A percentile compares a stretch with the other conserved stretches of the same genome.
phyloP scores from a whole-genome alignment of 2,329 filamentous ascomycete genomes.

The Penicillium sp. region DNA sequence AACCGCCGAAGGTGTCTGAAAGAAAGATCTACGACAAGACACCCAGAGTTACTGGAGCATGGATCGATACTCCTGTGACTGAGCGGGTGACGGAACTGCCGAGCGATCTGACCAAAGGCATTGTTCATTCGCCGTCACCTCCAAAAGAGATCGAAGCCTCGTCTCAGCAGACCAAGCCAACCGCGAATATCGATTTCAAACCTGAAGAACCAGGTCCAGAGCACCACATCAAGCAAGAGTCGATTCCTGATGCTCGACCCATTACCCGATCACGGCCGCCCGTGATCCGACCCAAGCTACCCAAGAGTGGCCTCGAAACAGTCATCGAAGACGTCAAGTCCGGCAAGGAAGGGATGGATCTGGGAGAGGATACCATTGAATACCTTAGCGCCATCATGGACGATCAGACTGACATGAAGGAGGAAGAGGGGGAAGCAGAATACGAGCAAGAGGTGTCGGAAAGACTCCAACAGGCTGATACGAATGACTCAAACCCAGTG shows the following conservation, averaged over 20 bases:
- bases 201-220: background rate
- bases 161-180: background rate
- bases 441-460: constrained; percentile 31
- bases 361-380: constrained; percentile 45
- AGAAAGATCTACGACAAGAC: constrained; percentile 41
- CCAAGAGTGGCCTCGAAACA: constrained; percentile 41
- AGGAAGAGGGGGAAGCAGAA: constrained; percentile 29
- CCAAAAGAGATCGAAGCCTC: constrained; percentile 6
- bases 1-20: constrained; percentile 29
- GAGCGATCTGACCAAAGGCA: constrained; percentile 25
- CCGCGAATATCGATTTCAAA: background rate
- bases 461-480: constrained; percentile 20
- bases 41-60: constrained; percentile 44
- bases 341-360: constrained; percentile 34
- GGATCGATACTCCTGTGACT: constrained; percentile 46
- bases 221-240: background rate
- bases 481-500: constrained; percentile 20
- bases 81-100: constrained; percentile 29
- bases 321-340: constrained; percentile 41
- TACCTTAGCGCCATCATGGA: constrained; percentile 43
- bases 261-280: constrained; percentile 19
- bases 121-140: constrained; percentile 15
- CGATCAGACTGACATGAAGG: constrained; percentile 26
- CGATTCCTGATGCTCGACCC: constrained; percentile 2
- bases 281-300: constrained; percentile 37